phyloP scores from a whole-genome alignment of 176 grass and related monocot species.

The barley (Hordeum vulgare) region DNA sequence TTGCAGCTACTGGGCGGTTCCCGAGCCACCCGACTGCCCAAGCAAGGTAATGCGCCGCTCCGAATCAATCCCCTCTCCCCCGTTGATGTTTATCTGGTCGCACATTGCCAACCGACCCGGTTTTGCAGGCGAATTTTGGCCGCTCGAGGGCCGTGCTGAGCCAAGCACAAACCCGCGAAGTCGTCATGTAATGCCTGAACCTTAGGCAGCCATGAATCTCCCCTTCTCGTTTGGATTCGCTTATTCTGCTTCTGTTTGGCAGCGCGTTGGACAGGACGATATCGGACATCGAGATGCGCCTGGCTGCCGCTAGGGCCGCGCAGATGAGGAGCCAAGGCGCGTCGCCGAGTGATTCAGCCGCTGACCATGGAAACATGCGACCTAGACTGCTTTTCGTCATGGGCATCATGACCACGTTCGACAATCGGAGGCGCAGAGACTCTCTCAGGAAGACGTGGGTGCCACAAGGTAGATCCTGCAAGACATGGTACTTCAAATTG shows the following conservation, averaged over 20 bases:
- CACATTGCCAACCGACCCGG: not conserved
- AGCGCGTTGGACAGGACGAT: conserved; percentile 62
- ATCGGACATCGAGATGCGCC: conserved; percentile 55
- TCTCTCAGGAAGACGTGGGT: conserved; percentile 59
- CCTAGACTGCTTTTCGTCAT: conserved; percentile 50
- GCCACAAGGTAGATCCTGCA: conserved; percentile 28
- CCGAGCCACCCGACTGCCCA: conserved; percentile 33
- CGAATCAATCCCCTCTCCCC: not conserved
- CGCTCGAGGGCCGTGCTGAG: conserved; percentile 5
- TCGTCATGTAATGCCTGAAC: conserved; percentile 34
- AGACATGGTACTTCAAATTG: not conserved
- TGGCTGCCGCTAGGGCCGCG: conserved; percentile 50
- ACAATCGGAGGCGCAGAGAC: conserved; percentile 40
- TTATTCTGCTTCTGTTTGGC: not conserved
- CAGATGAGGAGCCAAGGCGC: conserved; percentile 34
- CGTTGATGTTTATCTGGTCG: not conserved
- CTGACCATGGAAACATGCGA: conserved; percentile 9
- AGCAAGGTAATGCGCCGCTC: conserved; percentile 19
- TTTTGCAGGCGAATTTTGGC: conserved; percentile 27
- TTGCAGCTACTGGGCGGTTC: conserved; percentile 46
- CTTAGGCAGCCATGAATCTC: not conserved
- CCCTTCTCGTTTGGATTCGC: not conserved
- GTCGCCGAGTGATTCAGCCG: conserved; percentile 31
- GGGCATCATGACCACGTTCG: conserved; percentile 54
- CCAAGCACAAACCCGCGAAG: conserved; percentile 48